These are phyloP conservation scores for Furcasterigmium furcatum DNA, from an alignment of 2,329 filamentous ascomycete species.

Conservation along the genomic window DNA sequence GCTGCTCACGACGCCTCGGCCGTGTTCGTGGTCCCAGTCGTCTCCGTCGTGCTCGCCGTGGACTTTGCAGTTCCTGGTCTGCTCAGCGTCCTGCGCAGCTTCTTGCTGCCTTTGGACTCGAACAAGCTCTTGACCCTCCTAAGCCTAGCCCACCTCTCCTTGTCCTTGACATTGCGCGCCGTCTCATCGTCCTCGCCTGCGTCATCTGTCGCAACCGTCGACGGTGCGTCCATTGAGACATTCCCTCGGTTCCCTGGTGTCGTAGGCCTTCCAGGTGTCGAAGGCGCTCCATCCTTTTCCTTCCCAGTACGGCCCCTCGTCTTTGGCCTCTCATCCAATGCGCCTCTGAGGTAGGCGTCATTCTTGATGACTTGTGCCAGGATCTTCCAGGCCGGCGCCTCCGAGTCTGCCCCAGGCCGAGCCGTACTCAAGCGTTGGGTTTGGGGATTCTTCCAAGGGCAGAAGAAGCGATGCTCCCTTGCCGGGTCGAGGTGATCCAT, in stretches of 20 bases:
- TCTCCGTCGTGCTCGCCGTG: slow-evolving; percentile 6
- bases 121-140: slow-evolving; percentile 70
- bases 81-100: slow-evolving; percentile 37
- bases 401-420: slow-evolving; percentile 26
- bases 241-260: slow-evolving; percentile 6
- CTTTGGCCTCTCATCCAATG: slow-evolving; percentile 12
- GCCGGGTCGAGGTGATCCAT: slow-evolving; percentile 68
- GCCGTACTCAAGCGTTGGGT: slow-evolving; percentile 49
- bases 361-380: slow-evolving; percentile 54
- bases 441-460: slow-evolving; percentile 69
- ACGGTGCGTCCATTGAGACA: slow-evolving; percentile 11
- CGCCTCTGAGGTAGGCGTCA: slow-evolving; percentile 48
- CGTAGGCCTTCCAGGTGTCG: slow-evolving; percentile 9
- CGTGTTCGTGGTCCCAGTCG: too few relatives aligned
- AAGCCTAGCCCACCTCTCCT: slow-evolving; percentile 70
- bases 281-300: slow-evolving; percentile 13
- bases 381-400: slow-evolving; percentile 52
- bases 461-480: slow-evolving; percentile 77
- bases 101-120: slow-evolving; percentile 60
- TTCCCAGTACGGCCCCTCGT: slow-evolving; percentile 10
- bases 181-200: slow-evolving; percentile 47
- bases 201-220: slow-evolving; percentile 14
- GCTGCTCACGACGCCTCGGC: too few relatives aligned
- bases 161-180: slow-evolving; percentile 56
- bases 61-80: slow-evolving; percentile 38